Evolutionary conservation across 2,329 filamentous ascomycete genomes (phyloP).

Genomic region (Claviceps cyperi): DNA sequence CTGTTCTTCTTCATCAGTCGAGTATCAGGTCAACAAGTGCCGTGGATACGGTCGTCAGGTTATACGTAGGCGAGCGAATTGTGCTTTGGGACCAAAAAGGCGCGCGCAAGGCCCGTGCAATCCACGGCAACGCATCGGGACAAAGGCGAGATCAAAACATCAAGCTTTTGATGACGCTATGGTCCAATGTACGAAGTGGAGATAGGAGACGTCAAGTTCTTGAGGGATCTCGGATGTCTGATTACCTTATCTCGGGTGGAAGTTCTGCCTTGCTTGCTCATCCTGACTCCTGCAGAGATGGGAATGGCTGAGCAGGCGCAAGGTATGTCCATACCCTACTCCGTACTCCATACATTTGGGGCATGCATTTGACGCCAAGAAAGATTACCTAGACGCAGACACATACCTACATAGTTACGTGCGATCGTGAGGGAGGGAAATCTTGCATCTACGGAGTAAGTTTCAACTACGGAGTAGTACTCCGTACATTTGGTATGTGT

Average conservation of each 20-base stretch:
- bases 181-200: neutral
- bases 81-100: too few relatives aligned
- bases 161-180: neutral
- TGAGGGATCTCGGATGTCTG: neutral
- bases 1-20: neutral
- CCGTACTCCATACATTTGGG: too few relatives aligned
- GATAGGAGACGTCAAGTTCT: neutral
- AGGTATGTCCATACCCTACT: neutral
- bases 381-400: too few relatives aligned
- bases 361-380: too few relatives aligned
- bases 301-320: neutral
- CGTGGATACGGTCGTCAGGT: too few relatives aligned
- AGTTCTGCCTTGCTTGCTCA: neutral
- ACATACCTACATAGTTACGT: too few relatives aligned
- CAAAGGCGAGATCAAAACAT: neutral
- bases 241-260: neutral
- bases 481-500: too few relatives aligned
- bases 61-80: too few relatives aligned
- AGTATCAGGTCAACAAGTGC: neutral
- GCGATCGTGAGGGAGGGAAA: too few relatives aligned
- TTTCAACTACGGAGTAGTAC: too few relatives aligned
- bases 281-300: neutral
- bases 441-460: too few relatives aligned
- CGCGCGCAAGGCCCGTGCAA: too few relatives aligned
- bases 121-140: neutral